phyloP scores from a whole-genome alignment of 306 rosid genomes.

The Trifolium fragiferum region DNA sequence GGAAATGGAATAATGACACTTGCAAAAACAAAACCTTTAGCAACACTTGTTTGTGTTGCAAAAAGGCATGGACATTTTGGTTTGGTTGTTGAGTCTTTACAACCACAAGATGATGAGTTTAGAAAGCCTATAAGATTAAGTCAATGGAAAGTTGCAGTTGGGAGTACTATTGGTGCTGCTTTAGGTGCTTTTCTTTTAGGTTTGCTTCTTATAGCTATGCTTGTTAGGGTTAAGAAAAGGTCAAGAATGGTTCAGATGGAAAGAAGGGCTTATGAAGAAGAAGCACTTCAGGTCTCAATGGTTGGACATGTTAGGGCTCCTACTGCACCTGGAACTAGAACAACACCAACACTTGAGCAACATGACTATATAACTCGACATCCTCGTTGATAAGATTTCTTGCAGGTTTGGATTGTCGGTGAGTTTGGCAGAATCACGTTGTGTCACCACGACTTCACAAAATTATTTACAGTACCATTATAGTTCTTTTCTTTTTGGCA shows the following conservation, averaged over 20 bases:
- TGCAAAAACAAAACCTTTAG: conserved; percentile 58
- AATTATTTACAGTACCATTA: not conserved
- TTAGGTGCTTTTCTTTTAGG: conserved; percentile 83
- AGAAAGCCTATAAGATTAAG: conserved; percentile 55
- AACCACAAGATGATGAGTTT: conserved; percentile 42
- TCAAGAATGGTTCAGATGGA: conserved; percentile 88
- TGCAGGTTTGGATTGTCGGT: not conserved
- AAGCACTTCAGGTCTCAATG: conserved; percentile 96
- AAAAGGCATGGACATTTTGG: conserved; percentile 92
- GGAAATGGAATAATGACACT: conserved; percentile 74
- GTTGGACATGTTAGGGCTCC: conserved; percentile 98
- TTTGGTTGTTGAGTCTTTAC: conserved; percentile 61
- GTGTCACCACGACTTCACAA: not conserved
- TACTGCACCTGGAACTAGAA: conserved; percentile 68
- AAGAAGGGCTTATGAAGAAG: conserved; percentile 93
- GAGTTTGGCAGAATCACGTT: not conserved
- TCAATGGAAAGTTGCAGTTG: conserved; percentile 83
- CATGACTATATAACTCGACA: conserved; percentile 62
- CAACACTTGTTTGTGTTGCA: conserved; percentile 65
- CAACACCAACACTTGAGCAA: conserved; percentile 68
- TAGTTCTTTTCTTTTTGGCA: too few relatives aligned
- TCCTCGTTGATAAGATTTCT: conserved; percentile 46
- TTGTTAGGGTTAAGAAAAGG: conserved; percentile 84
- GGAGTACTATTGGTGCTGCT: conserved; percentile 83
- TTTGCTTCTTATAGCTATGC: conserved; percentile 88